phyloP scores from a whole-genome alignment of 176 grass and related monocot species.

The Poa pratensis region DNA sequence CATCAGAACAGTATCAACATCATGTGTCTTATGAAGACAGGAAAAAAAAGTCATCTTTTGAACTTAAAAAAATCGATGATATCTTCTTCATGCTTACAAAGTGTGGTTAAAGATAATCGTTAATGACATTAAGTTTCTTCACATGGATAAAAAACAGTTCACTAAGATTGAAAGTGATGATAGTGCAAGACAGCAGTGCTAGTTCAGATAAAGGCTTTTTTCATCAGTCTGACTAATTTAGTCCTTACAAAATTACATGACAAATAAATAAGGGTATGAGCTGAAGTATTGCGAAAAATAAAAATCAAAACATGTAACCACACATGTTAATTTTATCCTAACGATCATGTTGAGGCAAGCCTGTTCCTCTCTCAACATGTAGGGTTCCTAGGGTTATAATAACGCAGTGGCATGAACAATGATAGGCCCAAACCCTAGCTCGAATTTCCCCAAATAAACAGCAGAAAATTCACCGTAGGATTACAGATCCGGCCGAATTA shows the following conservation, averaged over 20 bases:
- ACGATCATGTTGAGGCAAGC: not conserved
- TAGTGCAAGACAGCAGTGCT: not conserved
- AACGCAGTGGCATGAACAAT: not conserved
- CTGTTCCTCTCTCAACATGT: not conserved
- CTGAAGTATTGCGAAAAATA: not conserved
- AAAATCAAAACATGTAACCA: not conserved
- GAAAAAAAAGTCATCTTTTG: not conserved
- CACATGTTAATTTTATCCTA: not conserved
- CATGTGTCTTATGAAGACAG: not conserved
- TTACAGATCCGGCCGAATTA: not conserved
- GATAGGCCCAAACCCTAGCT: constrained; percentile 5
- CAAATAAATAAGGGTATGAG: not conserved
- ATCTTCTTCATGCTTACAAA: too few species aligned
- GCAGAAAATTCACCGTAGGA: not conserved
- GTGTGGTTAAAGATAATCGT: not conserved
- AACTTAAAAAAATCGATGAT: too few species aligned
- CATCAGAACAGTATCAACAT: not conserved
- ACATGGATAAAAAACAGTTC: not conserved
- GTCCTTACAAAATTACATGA: not conserved
- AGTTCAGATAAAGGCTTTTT: constrained; percentile 2
- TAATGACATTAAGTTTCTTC: not conserved
- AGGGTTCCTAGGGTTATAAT: not conserved
- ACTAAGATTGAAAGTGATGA: not conserved
- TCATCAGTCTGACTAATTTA: not conserved
- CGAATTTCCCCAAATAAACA: not conserved